Conservation (phyloP, 2,329 filamentous ascomycete genomes). For the Botrytis squamosa region DNA sequence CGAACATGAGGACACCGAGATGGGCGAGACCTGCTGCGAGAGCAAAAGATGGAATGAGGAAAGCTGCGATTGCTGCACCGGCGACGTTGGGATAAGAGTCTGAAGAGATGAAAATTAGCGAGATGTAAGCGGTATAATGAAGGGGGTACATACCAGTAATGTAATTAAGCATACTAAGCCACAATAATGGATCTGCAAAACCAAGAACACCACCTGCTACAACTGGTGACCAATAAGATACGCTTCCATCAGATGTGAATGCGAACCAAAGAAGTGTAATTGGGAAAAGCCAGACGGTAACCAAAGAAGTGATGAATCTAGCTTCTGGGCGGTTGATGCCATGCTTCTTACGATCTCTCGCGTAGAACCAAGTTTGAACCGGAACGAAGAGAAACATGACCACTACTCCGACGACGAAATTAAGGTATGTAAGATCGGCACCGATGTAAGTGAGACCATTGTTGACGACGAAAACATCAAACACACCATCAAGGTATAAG, state of each 20-base stretch:
- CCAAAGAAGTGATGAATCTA: conserved; percentile 44
- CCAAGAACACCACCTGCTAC: conserved; percentile 44
- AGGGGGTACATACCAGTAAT: conserved; percentile 23
- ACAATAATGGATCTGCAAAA: conserved; percentile 45
- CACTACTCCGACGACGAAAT: conserved; percentile 45
- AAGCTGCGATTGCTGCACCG: conserved; percentile 44
- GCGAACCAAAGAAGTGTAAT: conserved; percentile 46
- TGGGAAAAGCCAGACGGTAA: conserved; percentile 46
- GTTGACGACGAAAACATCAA: conserved; percentile 45
- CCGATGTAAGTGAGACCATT: conserved; percentile 43
- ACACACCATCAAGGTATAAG: conserved; percentile 45
- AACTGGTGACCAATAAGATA: conserved; percentile 44
- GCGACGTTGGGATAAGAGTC: conserved; percentile 45
- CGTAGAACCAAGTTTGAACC: conserved; percentile 45
- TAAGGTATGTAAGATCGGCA: conserved; percentile 45
- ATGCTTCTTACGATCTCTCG: conserved; percentile 41
- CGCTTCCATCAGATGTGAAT: conserved; percentile 44
- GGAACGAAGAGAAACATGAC: conserved; percentile 45
- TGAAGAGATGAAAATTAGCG: conserved; percentile 10
- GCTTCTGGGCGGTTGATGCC: conserved; percentile 44
- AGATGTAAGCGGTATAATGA: not conserved
- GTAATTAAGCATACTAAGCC: conserved; percentile 46
- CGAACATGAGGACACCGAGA: conserved; percentile 40
- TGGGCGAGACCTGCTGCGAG: conserved; percentile 44
- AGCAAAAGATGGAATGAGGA: conserved; percentile 46